A percentile compares a stretch with the other conserved stretches of the same genome.
These are phyloP conservation scores for Yamadazyma kanchanaburiensis DNA, from an alignment of 1,139 yeast genomes.

Conservation along the genomic window DNA sequence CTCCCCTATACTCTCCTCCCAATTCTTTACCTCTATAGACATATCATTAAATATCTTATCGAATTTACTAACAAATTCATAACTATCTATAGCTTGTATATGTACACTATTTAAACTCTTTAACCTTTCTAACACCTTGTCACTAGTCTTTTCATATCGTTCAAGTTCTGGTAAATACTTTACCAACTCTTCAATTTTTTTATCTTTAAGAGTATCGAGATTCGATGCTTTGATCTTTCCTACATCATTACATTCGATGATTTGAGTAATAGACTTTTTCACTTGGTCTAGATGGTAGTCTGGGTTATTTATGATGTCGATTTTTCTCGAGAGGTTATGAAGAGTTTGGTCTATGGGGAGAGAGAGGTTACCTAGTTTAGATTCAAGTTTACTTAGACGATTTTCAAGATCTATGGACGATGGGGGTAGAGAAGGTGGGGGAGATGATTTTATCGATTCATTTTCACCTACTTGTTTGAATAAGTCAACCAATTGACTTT, in stretches of 20 bases:
- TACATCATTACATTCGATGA: slow-evolving; percentile 6
- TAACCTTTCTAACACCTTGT: slow-evolving; percentile 40
- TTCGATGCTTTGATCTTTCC: slow-evolving; percentile 2
- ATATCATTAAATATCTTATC: slow-evolving; percentile 35
- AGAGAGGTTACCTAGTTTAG: slow-evolving; percentile 11
- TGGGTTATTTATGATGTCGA: slow-evolving; percentile 37
- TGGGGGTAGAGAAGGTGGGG: background rate
- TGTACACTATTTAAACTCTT: slow-evolving; percentile 45
- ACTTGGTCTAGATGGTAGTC: slow-evolving; percentile 23
- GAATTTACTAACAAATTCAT: slow-evolving; percentile 24
- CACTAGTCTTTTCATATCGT: slow-evolving; percentile 30
- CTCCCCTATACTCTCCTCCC: slow-evolving; percentile 37
- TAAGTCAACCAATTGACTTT: too few relatives aligned
- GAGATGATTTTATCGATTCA: background rate
- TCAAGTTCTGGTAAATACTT: slow-evolving; percentile 34
- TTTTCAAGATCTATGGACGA: slow-evolving; percentile 12
- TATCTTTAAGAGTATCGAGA: slow-evolving; percentile 6
- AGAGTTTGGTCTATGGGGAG: slow-evolving; percentile 23
- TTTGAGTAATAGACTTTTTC: slow-evolving; percentile 14
- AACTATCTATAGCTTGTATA: slow-evolving; percentile 28
- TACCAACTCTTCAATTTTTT: slow-evolving; percentile 38
- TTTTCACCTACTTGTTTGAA: background rate
- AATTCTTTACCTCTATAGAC: slow-evolving; percentile 31
- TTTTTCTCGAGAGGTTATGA: slow-evolving; percentile 32
- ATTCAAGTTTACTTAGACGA: slow-evolving; percentile 18